Evolutionary conservation across 371 early-diverging fungal genomes (phyloP), one percentile per base, ranked within the genome.

Genomic region (Gilbertella persicaria): DNA sequence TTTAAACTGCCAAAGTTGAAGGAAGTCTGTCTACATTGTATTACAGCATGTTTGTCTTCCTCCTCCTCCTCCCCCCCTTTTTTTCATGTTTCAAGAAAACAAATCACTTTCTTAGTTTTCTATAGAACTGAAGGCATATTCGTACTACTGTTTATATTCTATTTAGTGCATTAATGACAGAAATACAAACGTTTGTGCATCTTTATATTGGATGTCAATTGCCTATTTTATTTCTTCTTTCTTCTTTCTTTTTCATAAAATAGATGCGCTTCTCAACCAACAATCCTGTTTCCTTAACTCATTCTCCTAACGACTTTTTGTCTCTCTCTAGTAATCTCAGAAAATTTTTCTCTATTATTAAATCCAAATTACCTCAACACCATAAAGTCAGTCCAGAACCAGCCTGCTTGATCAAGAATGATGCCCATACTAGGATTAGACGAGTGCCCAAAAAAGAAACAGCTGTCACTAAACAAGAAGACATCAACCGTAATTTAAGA

Each of bases 211-310:
- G 5, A 5, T 17, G 30, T 30, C 19, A 24, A 29, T n/a, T 37
- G 12, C 38, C 29, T 39, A 13, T 33, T 47, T 23, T 33, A 19
- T 41, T 17, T 38, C 28, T 29, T 2, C 16, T 1, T 28, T 20
- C 28, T 38, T 39, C 30, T 28, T 29, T 40, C 29, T 4, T 19
- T 10, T 35, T 5, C 3, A 17, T 24, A 13, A n/a, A 40, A 9
- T 48, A 35, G 26, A 57, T 57, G 57, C 43, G 57, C 37, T 50
- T 57, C 24, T 50, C 56, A 25, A 42, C 45, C n/a, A 45, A 24
- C 24, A 39, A 40, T 19, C 20, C 51, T 33, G 33, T 26, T 16
- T 40, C 51, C 14, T 25, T 42, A 19, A 26, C 30, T 13, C 41
- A 30, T 9, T 20, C 51, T 7, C 21, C 4, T 24, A 28, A n/a